These are phyloP conservation scores for Castanea mollissima DNA, from an alignment of 306 rosid genomes.

Conservation along the genomic window DNA sequence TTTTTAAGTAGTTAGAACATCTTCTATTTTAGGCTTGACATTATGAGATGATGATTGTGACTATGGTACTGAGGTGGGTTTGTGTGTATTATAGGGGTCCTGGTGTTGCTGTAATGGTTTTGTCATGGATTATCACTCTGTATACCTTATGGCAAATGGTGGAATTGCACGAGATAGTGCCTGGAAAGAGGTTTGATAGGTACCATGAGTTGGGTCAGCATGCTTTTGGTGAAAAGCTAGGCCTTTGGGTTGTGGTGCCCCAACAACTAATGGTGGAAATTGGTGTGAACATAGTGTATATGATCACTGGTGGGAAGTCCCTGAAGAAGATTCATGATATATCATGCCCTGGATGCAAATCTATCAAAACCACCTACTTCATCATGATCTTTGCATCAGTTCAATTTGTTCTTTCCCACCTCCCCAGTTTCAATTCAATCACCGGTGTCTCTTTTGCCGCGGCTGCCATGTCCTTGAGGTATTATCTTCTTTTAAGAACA, in stretches of 20 bases:
- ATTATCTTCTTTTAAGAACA: neutral
- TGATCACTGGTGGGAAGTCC: constrained; percentile 45
- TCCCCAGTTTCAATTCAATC: constrained; percentile 47
- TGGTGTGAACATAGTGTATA: constrained; percentile 37
- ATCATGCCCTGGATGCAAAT: constrained; percentile 18
- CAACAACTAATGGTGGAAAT: constrained; percentile 40
- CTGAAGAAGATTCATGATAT: constrained; percentile 33
- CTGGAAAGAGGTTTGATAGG: constrained; percentile 43
- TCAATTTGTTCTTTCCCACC: constrained; percentile 40
- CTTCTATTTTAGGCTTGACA: no score
- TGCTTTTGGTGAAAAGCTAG: constrained; percentile 37
- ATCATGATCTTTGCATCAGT: constrained; percentile 38
- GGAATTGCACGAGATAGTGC: constrained; percentile 41
- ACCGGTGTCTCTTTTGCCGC: constrained; percentile 38
- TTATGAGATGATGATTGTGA: neutral
- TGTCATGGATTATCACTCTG: constrained; percentile 45
- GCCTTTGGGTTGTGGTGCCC: constrained; percentile 43
- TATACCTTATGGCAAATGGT: constrained; percentile 52
- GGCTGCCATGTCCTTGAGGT: constrained; percentile 46
- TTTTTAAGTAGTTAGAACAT: no score
- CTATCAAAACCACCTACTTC: constrained; percentile 43
- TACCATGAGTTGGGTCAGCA: constrained; percentile 49
- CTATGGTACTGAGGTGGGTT: neutral
- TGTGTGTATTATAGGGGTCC: constrained; percentile 34
- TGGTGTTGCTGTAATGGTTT: constrained; percentile 24